Percentiles rank a stretch among this genome's conserved stretches.
phyloP scores from a whole-genome alignment of 148 eudicot species.

The Cornus kousa region DNA sequence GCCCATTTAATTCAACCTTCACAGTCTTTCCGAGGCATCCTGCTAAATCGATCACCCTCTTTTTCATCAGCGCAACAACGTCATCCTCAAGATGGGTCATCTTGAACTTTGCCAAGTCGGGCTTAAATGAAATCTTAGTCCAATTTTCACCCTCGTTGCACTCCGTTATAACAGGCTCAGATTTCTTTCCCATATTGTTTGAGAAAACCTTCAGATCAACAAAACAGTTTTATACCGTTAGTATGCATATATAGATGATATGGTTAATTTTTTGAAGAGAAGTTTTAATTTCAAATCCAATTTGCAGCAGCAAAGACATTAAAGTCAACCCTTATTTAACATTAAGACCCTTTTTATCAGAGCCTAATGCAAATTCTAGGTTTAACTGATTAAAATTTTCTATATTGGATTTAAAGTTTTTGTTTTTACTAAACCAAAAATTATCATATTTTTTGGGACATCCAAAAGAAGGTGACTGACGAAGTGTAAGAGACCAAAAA shows the following conservation, averaged over 20 bases:
- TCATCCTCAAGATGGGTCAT: slow-evolving; percentile 80
- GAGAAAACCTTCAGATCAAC: slow-evolving; percentile 56
- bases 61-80: slow-evolving; percentile 90
- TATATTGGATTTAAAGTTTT: not conserved
- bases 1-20: slow-evolving; percentile 54
- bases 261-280: not conserved
- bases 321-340: not conserved
- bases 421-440: not conserved
- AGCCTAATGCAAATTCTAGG: no score
- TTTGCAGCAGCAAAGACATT: not conserved
- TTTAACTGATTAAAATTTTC: no score
- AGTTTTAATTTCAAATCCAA: no score
- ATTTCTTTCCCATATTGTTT: slow-evolving; percentile 74
- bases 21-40: slow-evolving; percentile 85
- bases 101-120: slow-evolving; percentile 75
- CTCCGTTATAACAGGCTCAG: slow-evolving; percentile 55
- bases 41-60: slow-evolving; percentile 85
- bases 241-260: not conserved
- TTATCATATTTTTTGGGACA: no score
- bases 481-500: not conserved
- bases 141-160: slow-evolving; percentile 85
- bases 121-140: slow-evolving; percentile 89
- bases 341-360: no score
- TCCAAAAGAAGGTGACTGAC: no score
- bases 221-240: not conserved